A percentile compares a stretch with the other conserved stretches of the same genome.
Conservation (phyloP, 176 grass and related monocot genomes). For the Lolium rigidum region DNA sequence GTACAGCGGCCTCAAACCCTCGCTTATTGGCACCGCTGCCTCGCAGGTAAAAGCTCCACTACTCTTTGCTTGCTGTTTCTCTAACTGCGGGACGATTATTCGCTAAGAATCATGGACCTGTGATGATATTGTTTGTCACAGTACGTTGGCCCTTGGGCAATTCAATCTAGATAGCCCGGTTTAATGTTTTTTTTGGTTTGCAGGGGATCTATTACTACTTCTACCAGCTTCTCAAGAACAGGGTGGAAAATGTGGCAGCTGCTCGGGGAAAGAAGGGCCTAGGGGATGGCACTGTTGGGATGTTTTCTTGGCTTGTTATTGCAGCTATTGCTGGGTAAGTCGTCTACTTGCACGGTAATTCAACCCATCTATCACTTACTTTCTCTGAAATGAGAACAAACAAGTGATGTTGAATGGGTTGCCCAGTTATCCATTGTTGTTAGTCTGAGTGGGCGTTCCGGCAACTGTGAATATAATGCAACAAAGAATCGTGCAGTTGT, state of each 20-base stretch:
- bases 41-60: constrained; percentile 67
- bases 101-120: background rate
- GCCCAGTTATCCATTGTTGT: background rate
- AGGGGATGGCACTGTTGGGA: constrained; percentile 90
- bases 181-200: constrained; percentile 15
- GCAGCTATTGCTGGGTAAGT: constrained; percentile 90
- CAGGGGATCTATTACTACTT: constrained; percentile 99
- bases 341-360: background rate
- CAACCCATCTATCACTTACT: background rate
- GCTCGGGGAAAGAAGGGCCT: constrained; percentile 69
- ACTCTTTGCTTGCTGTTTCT: background rate
- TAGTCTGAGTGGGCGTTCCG: constrained; percentile 2
- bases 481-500: background rate
- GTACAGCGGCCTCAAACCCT: constrained; percentile 95
- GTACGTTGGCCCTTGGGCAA: background rate
- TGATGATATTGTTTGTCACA: background rate
- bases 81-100: background rate
- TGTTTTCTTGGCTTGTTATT: constrained; percentile 96
- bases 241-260: constrained; percentile 68
- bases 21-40: constrained; percentile 86
- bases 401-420: background rate
- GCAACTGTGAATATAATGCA: background rate
- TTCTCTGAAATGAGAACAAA: constrained; percentile 7
- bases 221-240: constrained; percentile 97
- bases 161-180: background rate